phyloP scores from a whole-genome alignment of 148 eudicot species.

The Hydrangea macrophylla region DNA sequence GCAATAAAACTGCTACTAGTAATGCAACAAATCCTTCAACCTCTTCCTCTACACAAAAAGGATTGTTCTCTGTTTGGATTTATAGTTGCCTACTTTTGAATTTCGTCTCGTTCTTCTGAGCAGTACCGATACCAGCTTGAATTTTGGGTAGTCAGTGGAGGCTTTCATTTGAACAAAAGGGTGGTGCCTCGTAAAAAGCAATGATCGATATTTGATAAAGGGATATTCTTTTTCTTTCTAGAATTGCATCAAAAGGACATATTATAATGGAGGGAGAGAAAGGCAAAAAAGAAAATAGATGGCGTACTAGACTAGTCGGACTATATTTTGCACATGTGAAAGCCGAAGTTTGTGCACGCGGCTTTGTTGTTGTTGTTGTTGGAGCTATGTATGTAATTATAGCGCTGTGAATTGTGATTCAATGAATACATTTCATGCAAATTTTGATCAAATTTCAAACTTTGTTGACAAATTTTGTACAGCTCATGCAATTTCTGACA shows the following conservation, averaged over 20 bases:
- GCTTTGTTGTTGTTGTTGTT: not conserved
- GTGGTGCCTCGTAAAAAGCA: not conserved
- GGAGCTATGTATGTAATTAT: not conserved
- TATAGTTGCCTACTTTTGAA: slow-evolving; percentile 27
- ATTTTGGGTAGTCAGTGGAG: not conserved
- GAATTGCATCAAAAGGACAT: not conserved
- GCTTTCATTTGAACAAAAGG: not conserved
- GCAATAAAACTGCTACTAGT: slow-evolving; percentile 40
- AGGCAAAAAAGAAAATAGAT: no score
- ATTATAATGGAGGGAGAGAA: not conserved
- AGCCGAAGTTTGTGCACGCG: not conserved
- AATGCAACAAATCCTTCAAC: slow-evolving; percentile 23
- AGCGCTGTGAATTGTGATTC: not conserved
- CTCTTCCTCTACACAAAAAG: slow-evolving; percentile 24
- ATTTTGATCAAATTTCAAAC: not conserved
- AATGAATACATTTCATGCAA: not conserved
- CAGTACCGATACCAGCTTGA: not conserved
- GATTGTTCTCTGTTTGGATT: slow-evolving; percentile 14
- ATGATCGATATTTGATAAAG: not conserved
- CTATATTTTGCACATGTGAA: slow-evolving; percentile 10
- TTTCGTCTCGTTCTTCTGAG: slow-evolving; percentile 15
- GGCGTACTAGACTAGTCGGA: slow-evolving; percentile 3
- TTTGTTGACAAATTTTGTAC: no score
- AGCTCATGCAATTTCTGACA: no score
- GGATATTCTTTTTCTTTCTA: slow-evolving; percentile 15